A percentile compares a stretch with the other conserved stretches of the same genome.
Evolutionary conservation across 352 stramenopile species (phyloP).

Genomic region (Phytophthora podocarpi): DNA sequence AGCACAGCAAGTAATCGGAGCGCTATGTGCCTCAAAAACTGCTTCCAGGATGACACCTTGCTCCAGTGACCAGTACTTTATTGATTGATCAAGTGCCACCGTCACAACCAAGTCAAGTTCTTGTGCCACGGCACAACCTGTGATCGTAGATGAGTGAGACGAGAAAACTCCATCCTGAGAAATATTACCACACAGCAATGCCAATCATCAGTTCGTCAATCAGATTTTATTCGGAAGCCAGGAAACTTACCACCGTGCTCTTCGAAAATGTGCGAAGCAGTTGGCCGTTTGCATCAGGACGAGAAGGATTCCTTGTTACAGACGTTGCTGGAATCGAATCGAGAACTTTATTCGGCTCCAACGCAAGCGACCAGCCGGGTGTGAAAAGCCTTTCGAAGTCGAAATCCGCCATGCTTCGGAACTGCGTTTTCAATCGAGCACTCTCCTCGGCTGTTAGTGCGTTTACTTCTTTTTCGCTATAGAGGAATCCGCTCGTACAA

Average conservation of each 20-base stretch:
- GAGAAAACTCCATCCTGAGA: conserved; percentile 43
- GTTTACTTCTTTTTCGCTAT: neutral
- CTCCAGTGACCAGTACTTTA: conserved; percentile 55
- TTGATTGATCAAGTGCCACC: conserved; percentile 47
- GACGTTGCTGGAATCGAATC: conserved; percentile 5
- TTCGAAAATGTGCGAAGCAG: conserved; percentile 34
- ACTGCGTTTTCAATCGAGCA: conserved; percentile 26
- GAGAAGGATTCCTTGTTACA: neutral
- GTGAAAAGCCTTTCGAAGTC: conserved; percentile 60
- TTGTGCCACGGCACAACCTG: conserved; percentile 44
- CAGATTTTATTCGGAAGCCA: too few relatives aligned
- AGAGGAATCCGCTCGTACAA: neutral
- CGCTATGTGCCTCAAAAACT: conserved; percentile 46
- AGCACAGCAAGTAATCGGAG: conserved; percentile 49
- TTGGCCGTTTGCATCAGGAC: conserved; percentile 16
- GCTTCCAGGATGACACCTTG: conserved; percentile 41
- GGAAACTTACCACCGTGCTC: conserved; percentile 11
- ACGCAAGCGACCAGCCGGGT: conserved; percentile 31
- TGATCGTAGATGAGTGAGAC: conserved; percentile 55
- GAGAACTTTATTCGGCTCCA: neutral
- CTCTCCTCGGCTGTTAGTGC: conserved; percentile 13
- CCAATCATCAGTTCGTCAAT: neutral
- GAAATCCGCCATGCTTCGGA: conserved; percentile 50
- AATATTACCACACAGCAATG: neutral
- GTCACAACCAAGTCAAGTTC: conserved; percentile 52